These are phyloP conservation scores for Starmera pachycereana DNA, from an alignment of 805 yeast genomes.

Conservation along the genomic window DNA sequence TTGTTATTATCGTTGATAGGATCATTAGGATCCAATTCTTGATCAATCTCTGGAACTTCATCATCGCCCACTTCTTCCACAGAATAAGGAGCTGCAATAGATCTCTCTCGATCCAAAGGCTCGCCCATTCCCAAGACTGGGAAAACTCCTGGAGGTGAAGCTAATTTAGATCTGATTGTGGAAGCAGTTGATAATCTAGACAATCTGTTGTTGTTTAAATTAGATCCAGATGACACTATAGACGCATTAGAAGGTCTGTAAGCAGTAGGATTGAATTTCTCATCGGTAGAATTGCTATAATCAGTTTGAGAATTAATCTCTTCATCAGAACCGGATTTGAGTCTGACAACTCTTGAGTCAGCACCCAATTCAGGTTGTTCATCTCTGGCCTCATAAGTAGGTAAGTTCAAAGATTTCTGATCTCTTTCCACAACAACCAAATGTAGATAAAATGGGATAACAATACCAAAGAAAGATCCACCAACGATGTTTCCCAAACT, in stretches of 20 bases:
- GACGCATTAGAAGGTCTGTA: conserved; percentile 8
- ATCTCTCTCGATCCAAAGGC: conserved; percentile 43
- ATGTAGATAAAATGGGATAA: conserved; percentile 67
- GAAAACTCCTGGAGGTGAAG: conserved; percentile 67
- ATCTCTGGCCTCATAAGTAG: conserved; percentile 60
- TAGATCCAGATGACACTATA: conserved; percentile 1
- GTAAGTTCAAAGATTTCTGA: conserved; percentile 48
- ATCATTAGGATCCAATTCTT: background rate
- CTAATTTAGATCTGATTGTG: conserved; percentile 1
- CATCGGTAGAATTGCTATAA: conserved; percentile 1
- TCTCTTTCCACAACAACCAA: conserved; percentile 64
- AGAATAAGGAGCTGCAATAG: conserved; percentile 38
- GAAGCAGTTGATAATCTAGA: conserved; percentile 1
- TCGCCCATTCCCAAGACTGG: conserved; percentile 75
- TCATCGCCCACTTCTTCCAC: background rate
- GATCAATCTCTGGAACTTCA: background rate
- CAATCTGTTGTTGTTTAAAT: background rate
- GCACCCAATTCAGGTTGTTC: conserved; percentile 71
- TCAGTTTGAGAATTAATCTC: conserved; percentile 1
- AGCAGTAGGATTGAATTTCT: conserved; percentile 7
- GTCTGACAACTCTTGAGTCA: conserved; percentile 71
- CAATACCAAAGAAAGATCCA: conserved; percentile 56
- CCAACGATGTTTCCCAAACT: conserved; percentile 71
- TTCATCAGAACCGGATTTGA: conserved; percentile 15
- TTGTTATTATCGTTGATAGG: background rate